Evolutionary conservation across 2,329 filamentous ascomycete genomes (phyloP), one percentile per base, ranked within the genome.

Genomic region (Pseudogymnoascus sp.): DNA sequence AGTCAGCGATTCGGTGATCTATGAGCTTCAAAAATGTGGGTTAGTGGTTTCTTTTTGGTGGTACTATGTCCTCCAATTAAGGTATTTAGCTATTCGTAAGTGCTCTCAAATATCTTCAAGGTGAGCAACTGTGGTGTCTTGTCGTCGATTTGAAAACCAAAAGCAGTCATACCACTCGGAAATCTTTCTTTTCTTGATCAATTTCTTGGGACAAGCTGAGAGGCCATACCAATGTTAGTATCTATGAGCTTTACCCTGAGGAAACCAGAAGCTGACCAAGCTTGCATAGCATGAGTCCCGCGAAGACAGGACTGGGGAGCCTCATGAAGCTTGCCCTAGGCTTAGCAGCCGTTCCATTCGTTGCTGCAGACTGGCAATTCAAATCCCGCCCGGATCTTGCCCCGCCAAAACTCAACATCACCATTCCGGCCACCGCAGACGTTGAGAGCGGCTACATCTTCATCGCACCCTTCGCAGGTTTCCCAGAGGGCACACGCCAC

Each of bases 311-410:
- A 9, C 48, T 55, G 2, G n/a, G 27, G 9, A 33, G 48, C 48
- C 48, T 55, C n/a, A 33, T 55, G 48, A 55, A 33, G 48, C 48
- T 55, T 55, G 48, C 48, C 33, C 48, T 55, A 1, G 8, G 27
- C 9, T 55, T 55, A 33, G 27, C 48, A 33, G n/a, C 48, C 7
- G n/a, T 33, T 18, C 48, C 48, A 12, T 18, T 59, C 10, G 62
- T 62, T 10, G 52, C 69, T 6, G 76, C 75, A 5, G 75, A 80
- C 66, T 79, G 78, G 76, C 75, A 77, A 64, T 80, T 75, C 70
- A 77, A 76, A 61, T 79, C 76, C 7, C 73, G 77, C 18, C 72
- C 78, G 21, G 79, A 81, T 66, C 70, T 81, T 15, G 74, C 78
- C 3, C 77, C 77, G 7, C 79, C 78, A 21, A 72, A 66, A 1